phyloP scores from a whole-genome alignment of 78 protist species.

The Dictyostelium citrinum region DNA sequence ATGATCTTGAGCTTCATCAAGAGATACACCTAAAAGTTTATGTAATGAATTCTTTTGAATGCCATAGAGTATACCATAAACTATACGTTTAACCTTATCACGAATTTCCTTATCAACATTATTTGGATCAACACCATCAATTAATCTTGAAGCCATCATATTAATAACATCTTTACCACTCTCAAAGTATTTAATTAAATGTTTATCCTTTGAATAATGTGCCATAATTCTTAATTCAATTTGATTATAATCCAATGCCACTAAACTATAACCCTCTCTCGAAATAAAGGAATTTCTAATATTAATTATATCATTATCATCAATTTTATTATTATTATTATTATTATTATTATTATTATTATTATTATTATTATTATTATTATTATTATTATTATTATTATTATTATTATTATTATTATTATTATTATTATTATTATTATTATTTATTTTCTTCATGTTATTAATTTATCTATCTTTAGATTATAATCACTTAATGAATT shows the following conservation, averaged over 20 bases:
- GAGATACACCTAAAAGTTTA: not conserved
- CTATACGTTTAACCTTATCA: slow-evolving; percentile 32
- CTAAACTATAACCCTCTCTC: slow-evolving; percentile 22
- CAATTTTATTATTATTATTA: too few relatives aligned
- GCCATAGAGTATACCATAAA: slow-evolving; percentile 75
- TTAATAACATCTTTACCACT: slow-evolving; percentile 56
- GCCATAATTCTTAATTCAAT: slow-evolving; percentile 73
- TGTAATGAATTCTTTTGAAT: slow-evolving; percentile 22
- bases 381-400: not conserved
- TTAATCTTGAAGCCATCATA: not conserved
- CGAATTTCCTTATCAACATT: not conserved
- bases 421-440: too few relatives aligned
- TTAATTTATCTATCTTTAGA: not conserved
- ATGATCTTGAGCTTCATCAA: not conserved
- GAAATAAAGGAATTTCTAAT: slow-evolving; percentile 24
- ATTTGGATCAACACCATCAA: not conserved
- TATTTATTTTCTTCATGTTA: too few relatives aligned
- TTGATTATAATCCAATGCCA: slow-evolving; percentile 55
- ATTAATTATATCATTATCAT: not conserved
- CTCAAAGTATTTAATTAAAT: slow-evolving; percentile 17
- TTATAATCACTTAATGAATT: not conserved
- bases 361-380: not conserved
- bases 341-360: too few relatives aligned
- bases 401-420: too few relatives aligned
- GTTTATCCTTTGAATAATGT: slow-evolving; percentile 39